phyloP scores from a whole-genome alignment of 345 rosid genomes.

The Tarenaya hassleriana region DNA sequence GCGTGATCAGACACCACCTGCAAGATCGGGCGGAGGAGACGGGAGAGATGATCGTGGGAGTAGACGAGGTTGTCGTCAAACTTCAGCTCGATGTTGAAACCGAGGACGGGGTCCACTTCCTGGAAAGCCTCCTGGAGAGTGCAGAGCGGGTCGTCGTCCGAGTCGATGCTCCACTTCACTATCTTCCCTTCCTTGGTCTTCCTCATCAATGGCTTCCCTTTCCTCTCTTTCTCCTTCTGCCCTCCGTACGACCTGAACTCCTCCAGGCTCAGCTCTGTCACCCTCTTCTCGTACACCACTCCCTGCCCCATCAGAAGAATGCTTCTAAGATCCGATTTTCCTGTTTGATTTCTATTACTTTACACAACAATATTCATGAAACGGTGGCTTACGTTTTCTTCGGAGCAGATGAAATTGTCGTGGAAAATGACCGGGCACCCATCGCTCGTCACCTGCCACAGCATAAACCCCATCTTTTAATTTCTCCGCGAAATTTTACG shows the following conservation, averaged over 20 bases:
- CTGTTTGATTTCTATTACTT: too few relatives aligned
- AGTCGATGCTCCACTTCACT: conserved; percentile 61
- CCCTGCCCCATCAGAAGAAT: conserved; percentile 56
- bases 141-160: conserved; percentile 61
- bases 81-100: conserved; percentile 89
- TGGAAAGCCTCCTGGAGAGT: conserved; percentile 76
- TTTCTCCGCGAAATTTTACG: too few relatives aligned
- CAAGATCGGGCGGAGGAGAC: conserved; percentile 53
- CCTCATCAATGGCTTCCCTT: conserved; percentile 53
- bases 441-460: conserved; percentile 81
- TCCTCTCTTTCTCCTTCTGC: conserved; percentile 43
- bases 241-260: conserved; percentile 77
- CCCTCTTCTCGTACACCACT: conserved; percentile 59
- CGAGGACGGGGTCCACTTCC: conserved; percentile 57
- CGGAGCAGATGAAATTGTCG: conserved; percentile 66
- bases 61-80: conserved; percentile 78
- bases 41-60: conserved; percentile 45
- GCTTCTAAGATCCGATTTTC: too few relatives aligned
- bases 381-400: conserved; percentile 56
- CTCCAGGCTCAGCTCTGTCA: conserved; percentile 56
- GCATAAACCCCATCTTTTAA: background rate
- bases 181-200: conserved; percentile 74
- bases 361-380: too few relatives aligned
- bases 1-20: conserved; percentile 56
- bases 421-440: conserved; percentile 93